Conservation (phyloP, 192 early-diverging fungal genomes). For the Polychytrium aggregatum region DNA sequence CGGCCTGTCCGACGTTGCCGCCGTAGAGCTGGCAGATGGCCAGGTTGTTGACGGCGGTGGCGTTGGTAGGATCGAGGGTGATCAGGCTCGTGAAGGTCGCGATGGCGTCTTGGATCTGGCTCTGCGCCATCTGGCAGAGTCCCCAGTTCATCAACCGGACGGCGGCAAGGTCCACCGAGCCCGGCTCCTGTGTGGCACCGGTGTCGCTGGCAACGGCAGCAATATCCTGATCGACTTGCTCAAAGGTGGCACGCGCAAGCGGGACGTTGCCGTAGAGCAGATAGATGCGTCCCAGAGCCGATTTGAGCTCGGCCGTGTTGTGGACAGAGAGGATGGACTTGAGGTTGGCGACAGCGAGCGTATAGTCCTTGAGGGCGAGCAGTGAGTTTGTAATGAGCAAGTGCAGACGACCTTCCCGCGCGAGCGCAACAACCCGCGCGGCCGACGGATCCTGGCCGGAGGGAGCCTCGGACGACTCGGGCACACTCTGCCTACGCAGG, state of each 20-base stretch:
- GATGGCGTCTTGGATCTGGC: constrained; percentile 7
- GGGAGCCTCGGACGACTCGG: background rate
- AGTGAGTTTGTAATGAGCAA: constrained; percentile 16
- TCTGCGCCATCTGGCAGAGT: constrained; percentile 15
- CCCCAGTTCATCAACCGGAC: constrained; percentile 16
- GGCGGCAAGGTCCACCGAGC: background rate
- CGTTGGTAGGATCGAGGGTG: constrained; percentile 5
- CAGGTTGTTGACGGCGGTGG: constrained; percentile 29
- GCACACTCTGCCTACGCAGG: background rate
- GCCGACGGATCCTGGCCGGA: background rate
- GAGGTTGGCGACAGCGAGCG: constrained; percentile 12
- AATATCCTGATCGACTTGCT: background rate
- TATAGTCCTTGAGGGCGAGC: constrained; percentile 16
- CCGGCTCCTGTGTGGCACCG: background rate
- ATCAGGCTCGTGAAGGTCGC: constrained; percentile 17
- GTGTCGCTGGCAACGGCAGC: background rate
- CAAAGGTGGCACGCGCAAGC: constrained; percentile 5
- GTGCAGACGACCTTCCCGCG: constrained; percentile 2
- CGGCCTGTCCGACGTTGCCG: constrained; percentile 28
- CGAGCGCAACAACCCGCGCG: background rate
- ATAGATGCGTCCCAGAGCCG: constrained; percentile 19
- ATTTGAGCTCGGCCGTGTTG: constrained; percentile 9
- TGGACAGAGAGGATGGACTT: background rate
- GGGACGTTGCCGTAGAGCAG: constrained; percentile 24
- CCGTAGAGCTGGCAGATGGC: constrained; percentile 28